These are phyloP conservation scores for Creolimax fragrantissima DNA, from an alignment of 78 protist species.

Conservation along the genomic window DNA sequence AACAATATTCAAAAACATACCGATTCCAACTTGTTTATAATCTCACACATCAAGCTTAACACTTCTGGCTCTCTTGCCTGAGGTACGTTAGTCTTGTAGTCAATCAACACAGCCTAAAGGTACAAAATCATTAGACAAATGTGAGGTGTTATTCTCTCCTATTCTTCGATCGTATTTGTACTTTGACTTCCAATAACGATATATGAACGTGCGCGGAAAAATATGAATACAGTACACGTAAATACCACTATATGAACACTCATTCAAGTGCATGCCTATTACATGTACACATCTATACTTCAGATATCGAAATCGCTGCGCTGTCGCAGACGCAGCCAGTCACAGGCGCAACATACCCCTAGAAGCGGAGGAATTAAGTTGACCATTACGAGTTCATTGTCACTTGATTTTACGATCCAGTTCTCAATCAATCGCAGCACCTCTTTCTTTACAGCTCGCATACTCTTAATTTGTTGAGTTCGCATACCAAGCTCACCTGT, in stretches of 20 bases:
- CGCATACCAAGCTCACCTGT: neutral
- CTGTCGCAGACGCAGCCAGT: neutral
- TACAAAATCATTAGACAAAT: too few relatives aligned
- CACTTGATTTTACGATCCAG: constrained; percentile 10
- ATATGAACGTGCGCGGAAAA: too few relatives aligned
- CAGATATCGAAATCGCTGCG: too few relatives aligned
- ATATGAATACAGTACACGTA: too few relatives aligned
- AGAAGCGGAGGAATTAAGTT: constrained; percentile 19
- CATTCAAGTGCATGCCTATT: too few relatives aligned
- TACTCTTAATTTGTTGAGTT: neutral
- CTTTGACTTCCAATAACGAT: too few relatives aligned
- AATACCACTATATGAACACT: too few relatives aligned
- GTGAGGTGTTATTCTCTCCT: too few relatives aligned
- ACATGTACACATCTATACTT: too few relatives aligned
- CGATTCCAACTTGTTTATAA: neutral
- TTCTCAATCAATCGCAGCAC: constrained; percentile 2
- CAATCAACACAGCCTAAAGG: constrained; percentile 12
- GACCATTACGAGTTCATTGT: neutral
- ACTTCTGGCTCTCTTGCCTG: constrained; percentile 42
- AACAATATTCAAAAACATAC: too few relatives aligned
- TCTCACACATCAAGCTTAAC: neutral
- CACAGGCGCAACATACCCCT: neutral
- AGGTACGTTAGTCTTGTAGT: constrained; percentile 4
- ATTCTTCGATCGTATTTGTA: too few relatives aligned
- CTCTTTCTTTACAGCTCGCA: constrained; percentile 29